phyloP scores from a whole-genome alignment of 345 rosid species.

The Nephelium lappaceum region DNA sequence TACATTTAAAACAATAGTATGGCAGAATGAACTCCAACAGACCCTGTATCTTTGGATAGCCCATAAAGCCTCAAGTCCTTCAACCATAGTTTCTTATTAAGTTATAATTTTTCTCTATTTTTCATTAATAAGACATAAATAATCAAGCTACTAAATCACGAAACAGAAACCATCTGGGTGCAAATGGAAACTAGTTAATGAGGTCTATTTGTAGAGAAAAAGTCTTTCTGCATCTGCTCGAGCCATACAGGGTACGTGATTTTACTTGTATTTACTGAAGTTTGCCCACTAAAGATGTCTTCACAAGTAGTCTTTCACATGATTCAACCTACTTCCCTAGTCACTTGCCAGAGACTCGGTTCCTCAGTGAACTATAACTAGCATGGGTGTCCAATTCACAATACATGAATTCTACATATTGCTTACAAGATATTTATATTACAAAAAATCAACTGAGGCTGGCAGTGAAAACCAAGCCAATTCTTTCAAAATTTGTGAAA shows the following conservation, averaged over 20 bases:
- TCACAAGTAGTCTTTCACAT: constrained; percentile 2
- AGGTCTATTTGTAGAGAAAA: too few relatives aligned
- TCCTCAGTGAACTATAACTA: not conserved
- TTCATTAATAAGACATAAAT: too few relatives aligned
- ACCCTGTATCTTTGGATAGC: too few relatives aligned
- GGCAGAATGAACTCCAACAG: too few relatives aligned
- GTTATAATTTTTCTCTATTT: too few relatives aligned
- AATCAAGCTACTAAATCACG: too few relatives aligned
- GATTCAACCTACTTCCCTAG: not conserved
- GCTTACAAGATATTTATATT: not conserved
- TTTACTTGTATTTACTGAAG: not conserved
- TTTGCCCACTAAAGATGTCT: not conserved
- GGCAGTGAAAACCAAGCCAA: not conserved
- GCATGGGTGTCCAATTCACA: not conserved
- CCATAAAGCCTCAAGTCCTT: too few relatives aligned
- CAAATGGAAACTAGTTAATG: too few relatives aligned
- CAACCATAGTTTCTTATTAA: too few relatives aligned
- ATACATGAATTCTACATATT: constrained; percentile 3
- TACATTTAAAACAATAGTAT: too few relatives aligned
- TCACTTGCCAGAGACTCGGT: not conserved
- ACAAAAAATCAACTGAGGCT: constrained; percentile 11
- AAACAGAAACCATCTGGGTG: too few relatives aligned
- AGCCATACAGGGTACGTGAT: not conserved
- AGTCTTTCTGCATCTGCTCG: not conserved
- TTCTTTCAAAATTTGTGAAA: not conserved